A percentile compares a stretch with the other conserved stretches of the same genome.
phyloP scores from a whole-genome alignment of 352 stramenopile genomes.

The Saprolegnia diclina region DNA sequence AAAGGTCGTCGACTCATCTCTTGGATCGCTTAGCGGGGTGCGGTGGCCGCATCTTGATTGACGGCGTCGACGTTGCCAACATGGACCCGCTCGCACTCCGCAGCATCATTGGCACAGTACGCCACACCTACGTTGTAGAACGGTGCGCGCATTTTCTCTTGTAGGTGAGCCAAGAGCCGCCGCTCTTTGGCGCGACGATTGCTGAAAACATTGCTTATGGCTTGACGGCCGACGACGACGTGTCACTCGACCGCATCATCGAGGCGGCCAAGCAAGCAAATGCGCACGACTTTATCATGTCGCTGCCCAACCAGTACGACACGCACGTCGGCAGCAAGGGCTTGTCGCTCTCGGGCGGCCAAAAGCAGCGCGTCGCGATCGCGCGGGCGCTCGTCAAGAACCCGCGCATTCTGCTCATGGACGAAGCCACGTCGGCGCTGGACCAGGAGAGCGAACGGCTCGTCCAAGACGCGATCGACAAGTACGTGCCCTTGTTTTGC shows the following conservation, averaged over 20 bases:
- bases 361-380: slow-evolving; percentile 80
- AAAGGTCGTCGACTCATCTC: slow-evolving; percentile 29
- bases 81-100: slow-evolving; percentile 50
- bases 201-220: slow-evolving; percentile 75
- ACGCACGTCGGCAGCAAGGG: slow-evolving; percentile 70
- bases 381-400: slow-evolving; percentile 66
- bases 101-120: slow-evolving; percentile 55
- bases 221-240: slow-evolving; percentile 37
- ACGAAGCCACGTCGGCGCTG: slow-evolving; percentile 71
- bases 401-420: slow-evolving; percentile 68
- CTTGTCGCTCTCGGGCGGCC: slow-evolving; percentile 61
- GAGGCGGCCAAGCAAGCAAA: slow-evolving; percentile 62
- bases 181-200: slow-evolving; percentile 70
- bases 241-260: slow-evolving; percentile 51
- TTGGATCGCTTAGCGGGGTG: slow-evolving; percentile 30
- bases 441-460: slow-evolving; percentile 70
- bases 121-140: neutral
- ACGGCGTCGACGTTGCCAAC: slow-evolving; percentile 52
- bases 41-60: slow-evolving; percentile 47
- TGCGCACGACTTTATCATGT: slow-evolving; percentile 71
- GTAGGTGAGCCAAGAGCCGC: slow-evolving; percentile 55
- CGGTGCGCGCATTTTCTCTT: slow-evolving; percentile 32
- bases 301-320: slow-evolving; percentile 69
- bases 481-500: neutral
- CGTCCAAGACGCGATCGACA: slow-evolving; percentile 63